Base-by-base conservation (phyloP, 345 rosid genomes). In the Syzygium aqueum region DNA sequence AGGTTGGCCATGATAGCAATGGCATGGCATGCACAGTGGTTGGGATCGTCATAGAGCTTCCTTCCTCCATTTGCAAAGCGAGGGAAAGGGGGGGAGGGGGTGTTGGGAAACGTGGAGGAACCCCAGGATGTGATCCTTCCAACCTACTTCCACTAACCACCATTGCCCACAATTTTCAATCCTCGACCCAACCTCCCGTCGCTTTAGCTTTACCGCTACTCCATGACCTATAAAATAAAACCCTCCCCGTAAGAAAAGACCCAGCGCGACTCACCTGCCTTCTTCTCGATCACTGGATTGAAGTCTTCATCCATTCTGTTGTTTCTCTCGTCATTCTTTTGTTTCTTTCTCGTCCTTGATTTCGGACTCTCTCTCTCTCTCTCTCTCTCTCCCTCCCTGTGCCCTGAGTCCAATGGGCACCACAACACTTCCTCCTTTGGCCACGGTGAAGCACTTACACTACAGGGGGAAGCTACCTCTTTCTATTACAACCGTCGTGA, bases 121-220 rank as follows among this genome's bases (percentile, higher is more conserved):
- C 13, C 82, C 49, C 86, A 46, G 85, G 94, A 92, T 88, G 94
- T 91, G 78, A 85, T 89, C 95, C 84, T 90, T 50, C 84, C 91
- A 92, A 89, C 94, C 90, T 86, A 90, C 86, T 54, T 87, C 56
- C 85, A 53, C 88, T 88, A 92, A 73, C 82, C 82, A 73, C 82
- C 82, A 25, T 19, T 37, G 82, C 49, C 82, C 82, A 1, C 49
- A 11, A 37, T 9, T 73, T 73, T 73, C 49, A 37, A 37, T 73
- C 82, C 82, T 73, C 49, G 63, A 86, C 84, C 86, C 77, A 88
- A 85, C 88, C 89, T 65, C 84, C 84, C 87, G 84, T 90, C 85
- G 85, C 97, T 94, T 95, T 95, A 78, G 89, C 96, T 93, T 95
- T 89, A 95, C 96, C 92, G 92, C 90, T 95, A 97, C 97, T 96